Base-by-base conservation (phyloP, 2,329 filamentous ascomycete species). In the Chrysosporium keratinophilum region DNA sequence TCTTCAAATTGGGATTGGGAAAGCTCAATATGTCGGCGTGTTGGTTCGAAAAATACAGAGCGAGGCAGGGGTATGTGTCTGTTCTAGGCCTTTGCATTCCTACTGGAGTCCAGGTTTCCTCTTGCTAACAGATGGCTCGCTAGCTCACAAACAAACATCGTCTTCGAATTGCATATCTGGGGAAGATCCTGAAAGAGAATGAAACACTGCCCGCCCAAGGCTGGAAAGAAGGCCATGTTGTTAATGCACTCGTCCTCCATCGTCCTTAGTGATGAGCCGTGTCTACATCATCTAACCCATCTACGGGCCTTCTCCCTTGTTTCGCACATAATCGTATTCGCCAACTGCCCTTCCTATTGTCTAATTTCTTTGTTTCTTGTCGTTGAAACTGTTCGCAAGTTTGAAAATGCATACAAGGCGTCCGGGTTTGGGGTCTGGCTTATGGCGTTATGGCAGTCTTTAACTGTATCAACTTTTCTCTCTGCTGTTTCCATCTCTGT, bases 151-250 rank as follows among this genome's bases (percentile, higher is more conserved):
- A 74, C 6, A 73, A 72, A 43, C 81, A 80, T 57, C 78, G 76
- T 46, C 74, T 95, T 49, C 81, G 81, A 52, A 78, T 95, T 56
- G 83, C 82, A 17, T 94, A 95, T 67, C 78, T 93, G 69, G 90
- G 90, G 60, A 88, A 83, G 65, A 80, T 90, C 49, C 77, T 95
- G 44, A 82, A 83, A 59, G 87, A 91, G 59, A 76, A 77, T 52
- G 66, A 79, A 17, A 77, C 83, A 0, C 68, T 95, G 15, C 68
- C 74, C 43, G 77, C 78, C 2, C 85, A 93, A 61, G 85, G 85
- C 47, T 95, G 87, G 86, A 79, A 82, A 61, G 76, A 79, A 57
- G 85, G 82, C 35, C 79, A 93, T 64, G 75, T 93, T 34, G 71
- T 95, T 52, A 93, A 90, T 65, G 88, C 84, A 19, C 74, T 93